A percentile compares a stretch with the other conserved stretches of the same genome.
Evolutionary conservation across 352 stramenopile species (phyloP).

Genomic region (Pythium sukuiense): DNA sequence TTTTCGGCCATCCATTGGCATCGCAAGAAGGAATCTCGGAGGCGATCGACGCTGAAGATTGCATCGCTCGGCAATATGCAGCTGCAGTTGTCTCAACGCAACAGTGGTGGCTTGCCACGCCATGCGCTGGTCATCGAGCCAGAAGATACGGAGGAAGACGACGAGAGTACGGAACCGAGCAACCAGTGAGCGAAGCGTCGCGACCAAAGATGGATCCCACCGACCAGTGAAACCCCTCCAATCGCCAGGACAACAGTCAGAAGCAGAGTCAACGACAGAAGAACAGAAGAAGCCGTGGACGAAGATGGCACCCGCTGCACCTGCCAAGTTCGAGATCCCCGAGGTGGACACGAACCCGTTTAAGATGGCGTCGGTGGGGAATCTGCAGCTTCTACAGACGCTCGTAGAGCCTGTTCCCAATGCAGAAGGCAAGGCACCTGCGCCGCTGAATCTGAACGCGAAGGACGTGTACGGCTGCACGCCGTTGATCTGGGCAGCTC

Average conservation of each 20-base stretch:
- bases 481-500: slow-evolving; percentile 74
- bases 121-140: slow-evolving; percentile 12
- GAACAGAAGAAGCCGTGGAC: not conserved
- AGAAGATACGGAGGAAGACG: not conserved
- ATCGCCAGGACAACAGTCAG: not conserved
- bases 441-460: slow-evolving; percentile 70
- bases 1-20: slow-evolving; percentile 39
- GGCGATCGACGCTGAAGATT: slow-evolving; percentile 37
- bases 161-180: not conserved
- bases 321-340: slow-evolving; percentile 68
- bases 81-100: not conserved
- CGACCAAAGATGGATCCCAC: not conserved
- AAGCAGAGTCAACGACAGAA: not conserved
- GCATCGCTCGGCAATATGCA: slow-evolving; percentile 27
- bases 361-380: slow-evolving; percentile 83
- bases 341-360: slow-evolving; percentile 85
- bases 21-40: slow-evolving; percentile 28
- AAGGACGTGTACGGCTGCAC: slow-evolving; percentile 85
- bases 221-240: not conserved
- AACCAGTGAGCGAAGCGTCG: slow-evolving; percentile 21
- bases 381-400: slow-evolving; percentile 64
- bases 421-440: slow-evolving; percentile 36
- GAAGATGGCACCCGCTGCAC: slow-evolving; percentile 27
- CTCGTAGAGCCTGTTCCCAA: slow-evolving; percentile 59
- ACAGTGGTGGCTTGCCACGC: not conserved